Base-by-base conservation (phyloP, 2,329 filamentous ascomycete species). In the Daldinia sp. region DNA sequence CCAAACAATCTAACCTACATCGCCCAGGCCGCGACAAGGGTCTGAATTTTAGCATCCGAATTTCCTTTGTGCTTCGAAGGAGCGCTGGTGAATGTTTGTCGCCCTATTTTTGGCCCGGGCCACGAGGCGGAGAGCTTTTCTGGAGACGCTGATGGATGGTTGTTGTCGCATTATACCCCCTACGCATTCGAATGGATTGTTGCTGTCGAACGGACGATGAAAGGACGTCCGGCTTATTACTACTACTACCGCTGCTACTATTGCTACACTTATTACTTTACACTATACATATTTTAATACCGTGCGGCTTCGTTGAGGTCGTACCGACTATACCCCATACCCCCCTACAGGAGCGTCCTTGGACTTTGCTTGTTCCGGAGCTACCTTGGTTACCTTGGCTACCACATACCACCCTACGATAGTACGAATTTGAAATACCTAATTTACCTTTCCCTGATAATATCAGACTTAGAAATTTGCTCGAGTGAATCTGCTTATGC, bases 91-190 rank as follows among this genome's bases (percentile, higher is more conserved):
- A n/a, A n/a, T 54, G 39, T 47, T 39, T n/a, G n/a, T 41, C 30
- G n/a, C 45, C 27, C n/a, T n/a, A n/a, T n/a, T n/a, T 15, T 34
- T 35, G 34, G 29, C 30, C 37, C 29, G 43, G 21, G 50, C 58
- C 35, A 48, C 35, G 17, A 56, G 56, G 62, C 47, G 49, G 45
- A 56, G 10, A 35, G 58, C 64, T 55, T n/a, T n/a, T n/a, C 58
- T 54, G 53, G 45, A 61, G 53, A 60, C 25, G 53, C 52, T 45
- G 62, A 48, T 63, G 58, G 50, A 66, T 45, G 62, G 35, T 66
- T 61, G 13, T 55, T n/a, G n/a, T 52, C 62, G 69, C 71, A 72
- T 67, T 73, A 73, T 73, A 73, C 70, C 65, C 71, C 70, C 65
- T 70, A 69, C 66, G 70, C 66, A 69, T 69, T 68, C 66, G 13